Conservation (phyloP, 2,329 filamentous ascomycete genomes). For the Colletotrichum higginsianum region DNA sequence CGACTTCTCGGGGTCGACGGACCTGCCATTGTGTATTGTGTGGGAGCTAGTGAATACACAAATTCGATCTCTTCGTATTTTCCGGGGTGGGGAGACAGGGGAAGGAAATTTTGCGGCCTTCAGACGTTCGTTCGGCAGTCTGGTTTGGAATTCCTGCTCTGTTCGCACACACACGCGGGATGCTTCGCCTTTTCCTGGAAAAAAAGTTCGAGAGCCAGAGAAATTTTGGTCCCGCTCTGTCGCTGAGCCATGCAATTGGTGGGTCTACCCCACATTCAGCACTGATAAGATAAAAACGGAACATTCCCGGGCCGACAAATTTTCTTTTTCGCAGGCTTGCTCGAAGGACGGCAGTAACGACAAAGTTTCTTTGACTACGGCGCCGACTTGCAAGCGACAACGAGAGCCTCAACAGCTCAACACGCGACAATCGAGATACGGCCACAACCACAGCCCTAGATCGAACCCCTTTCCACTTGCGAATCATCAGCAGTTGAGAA, state of each 20-base stretch:
- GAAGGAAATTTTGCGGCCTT: constrained; percentile 6
- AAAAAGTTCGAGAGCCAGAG: constrained; percentile 43
- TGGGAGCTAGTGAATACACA: not conserved
- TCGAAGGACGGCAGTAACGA: not conserved
- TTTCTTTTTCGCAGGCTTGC: constrained; percentile 30
- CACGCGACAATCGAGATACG: not conserved
- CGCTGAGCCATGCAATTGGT: constrained; percentile 40
- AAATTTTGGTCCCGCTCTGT: constrained; percentile 43
- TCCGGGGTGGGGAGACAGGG: constrained; percentile 2
- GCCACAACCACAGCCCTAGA: not conserved
- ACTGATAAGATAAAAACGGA: constrained; percentile 43
- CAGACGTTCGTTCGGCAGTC: constrained; percentile 26
- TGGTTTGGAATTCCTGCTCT: constrained; percentile 36
- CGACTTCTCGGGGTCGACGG: constrained; percentile 50
- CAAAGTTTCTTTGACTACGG: constrained; percentile 34
- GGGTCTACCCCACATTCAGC: constrained; percentile 24
- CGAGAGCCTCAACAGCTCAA: constrained; percentile 1
- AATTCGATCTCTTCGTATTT: not conserved
- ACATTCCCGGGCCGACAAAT: constrained; percentile 37
- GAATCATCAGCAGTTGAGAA: not conserved
- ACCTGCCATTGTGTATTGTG: constrained; percentile 52
- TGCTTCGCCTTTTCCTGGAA: constrained; percentile 29
- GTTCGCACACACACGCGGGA: constrained; percentile 26
- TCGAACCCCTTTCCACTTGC: not conserved
- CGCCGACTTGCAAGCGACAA: constrained; percentile 23